Conservation (phyloP, 306 rosid species). For the Hippophae rhamnoides region DNA sequence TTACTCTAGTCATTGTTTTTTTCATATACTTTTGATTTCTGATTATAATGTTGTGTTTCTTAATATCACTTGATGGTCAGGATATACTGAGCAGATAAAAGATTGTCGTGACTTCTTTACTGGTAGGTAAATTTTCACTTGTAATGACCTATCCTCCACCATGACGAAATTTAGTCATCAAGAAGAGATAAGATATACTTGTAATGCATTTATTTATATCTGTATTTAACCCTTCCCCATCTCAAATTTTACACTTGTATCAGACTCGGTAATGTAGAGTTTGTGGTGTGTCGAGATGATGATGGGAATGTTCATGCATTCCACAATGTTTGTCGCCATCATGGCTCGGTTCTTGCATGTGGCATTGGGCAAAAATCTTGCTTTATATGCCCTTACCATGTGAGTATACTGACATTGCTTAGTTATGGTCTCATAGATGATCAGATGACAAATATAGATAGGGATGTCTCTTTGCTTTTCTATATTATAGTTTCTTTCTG, state of each 20-base stretch:
- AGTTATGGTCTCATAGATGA: not conserved
- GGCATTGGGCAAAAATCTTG: constrained; percentile 71
- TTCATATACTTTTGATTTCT: not conserved
- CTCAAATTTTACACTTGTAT: constrained; percentile 1
- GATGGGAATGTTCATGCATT: constrained; percentile 51
- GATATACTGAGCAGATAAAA: constrained; percentile 56
- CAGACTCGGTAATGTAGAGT: constrained; percentile 74
- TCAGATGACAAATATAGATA: not conserved
- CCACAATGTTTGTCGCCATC: constrained; percentile 92
- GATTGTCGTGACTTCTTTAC: constrained; percentile 56
- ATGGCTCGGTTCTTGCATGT: constrained; percentile 66
- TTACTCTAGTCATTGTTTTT: not conserved
- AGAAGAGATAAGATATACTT: constrained; percentile 20
- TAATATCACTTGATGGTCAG: constrained; percentile 31
- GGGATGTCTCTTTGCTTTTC: not conserved
- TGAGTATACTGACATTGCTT: constrained; percentile 26
- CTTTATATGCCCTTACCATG: constrained; percentile 95
- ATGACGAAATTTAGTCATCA: constrained; percentile 15
- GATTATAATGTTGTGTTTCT: constrained; percentile 5
- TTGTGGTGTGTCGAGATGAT: constrained; percentile 67
- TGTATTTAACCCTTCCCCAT: not conserved
- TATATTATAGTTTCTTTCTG: too few relatives aligned
- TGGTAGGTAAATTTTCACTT: constrained; percentile 46
- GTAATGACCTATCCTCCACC: not conserved
- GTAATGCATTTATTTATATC: not conserved